Percentiles rank a stretch among this genome's conserved stretches.
phyloP scores from a whole-genome alignment of 257 asterid genomes.

The Fraxinus americana region DNA sequence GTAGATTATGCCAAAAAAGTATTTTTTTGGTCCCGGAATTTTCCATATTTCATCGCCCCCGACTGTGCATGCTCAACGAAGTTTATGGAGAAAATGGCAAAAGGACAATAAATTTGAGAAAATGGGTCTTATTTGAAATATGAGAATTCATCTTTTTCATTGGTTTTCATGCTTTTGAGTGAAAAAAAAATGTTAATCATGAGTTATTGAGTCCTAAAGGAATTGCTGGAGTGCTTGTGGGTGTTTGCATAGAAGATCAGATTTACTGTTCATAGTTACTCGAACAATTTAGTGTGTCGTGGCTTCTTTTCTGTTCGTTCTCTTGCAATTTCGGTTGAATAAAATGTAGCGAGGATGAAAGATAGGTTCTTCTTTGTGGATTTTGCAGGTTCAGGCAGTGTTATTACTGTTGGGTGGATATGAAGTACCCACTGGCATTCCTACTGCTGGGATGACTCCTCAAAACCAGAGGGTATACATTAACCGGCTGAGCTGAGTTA shows the following conservation, averaged over 20 bases:
- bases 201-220: not conserved
- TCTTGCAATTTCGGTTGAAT: not conserved
- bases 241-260: not conserved
- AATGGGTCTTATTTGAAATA: not conserved
- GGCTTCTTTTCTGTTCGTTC: not conserved
- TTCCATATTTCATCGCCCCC: not conserved
- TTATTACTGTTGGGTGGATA: slow-evolving; percentile 83
- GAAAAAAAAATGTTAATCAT: not conserved
- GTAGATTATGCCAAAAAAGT: not conserved
- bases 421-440: slow-evolving; percentile 79
- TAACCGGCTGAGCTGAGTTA: slow-evolving; percentile 14
- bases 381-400: slow-evolving; percentile 89
- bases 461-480: slow-evolving; percentile 70
- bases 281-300: not conserved
- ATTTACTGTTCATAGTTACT: not conserved
- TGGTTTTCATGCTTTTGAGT: not conserved
- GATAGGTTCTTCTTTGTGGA: not conserved
- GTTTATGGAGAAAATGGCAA: not conserved
- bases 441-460: slow-evolving; percentile 64
- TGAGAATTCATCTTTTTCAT: not conserved
- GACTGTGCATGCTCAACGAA: not conserved
- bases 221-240: not conserved
- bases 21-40: not conserved
- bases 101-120: not conserved
- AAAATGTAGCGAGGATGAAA: not conserved